phyloP scores from a whole-genome alignment of 768 basidiomycete genomes.

The Melanogaster broomeanus region DNA sequence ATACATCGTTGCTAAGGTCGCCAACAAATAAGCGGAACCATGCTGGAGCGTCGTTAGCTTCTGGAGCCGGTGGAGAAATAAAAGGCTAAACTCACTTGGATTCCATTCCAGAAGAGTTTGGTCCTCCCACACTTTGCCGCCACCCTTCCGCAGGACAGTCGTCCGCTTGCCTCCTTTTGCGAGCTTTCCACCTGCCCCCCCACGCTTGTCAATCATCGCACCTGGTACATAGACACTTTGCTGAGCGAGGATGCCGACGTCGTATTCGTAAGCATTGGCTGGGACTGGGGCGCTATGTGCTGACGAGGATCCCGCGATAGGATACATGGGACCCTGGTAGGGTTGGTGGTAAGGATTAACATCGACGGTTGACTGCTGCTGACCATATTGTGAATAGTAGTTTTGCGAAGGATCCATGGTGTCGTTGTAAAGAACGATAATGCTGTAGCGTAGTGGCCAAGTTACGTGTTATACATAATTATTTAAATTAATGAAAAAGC shows the following conservation, averaged over 20 bases:
- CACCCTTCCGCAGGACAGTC: slow-evolving; percentile 94
- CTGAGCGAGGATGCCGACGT: slow-evolving; percentile 87
- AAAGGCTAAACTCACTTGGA: slow-evolving; percentile 64
- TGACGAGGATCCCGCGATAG: slow-evolving; percentile 64
- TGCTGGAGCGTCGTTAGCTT: slow-evolving; percentile 45
- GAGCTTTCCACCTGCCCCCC: slow-evolving; percentile 81
- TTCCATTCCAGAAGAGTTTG: slow-evolving; percentile 98
- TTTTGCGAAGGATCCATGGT: slow-evolving; percentile 37
- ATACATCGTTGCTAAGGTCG: slow-evolving; percentile 97
- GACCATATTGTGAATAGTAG: slow-evolving; percentile 50
- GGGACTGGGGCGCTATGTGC: slow-evolving; percentile 78
- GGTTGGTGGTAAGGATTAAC: slow-evolving; percentile 83
- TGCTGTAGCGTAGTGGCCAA: neutral
- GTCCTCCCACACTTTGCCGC: slow-evolving; percentile 98
- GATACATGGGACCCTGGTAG: slow-evolving; percentile 74
- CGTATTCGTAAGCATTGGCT: slow-evolving; percentile 90
- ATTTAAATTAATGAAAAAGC: slow-evolving; percentile 7
- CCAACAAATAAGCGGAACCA: slow-evolving; percentile 99
- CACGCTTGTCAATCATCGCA: slow-evolving; percentile 86
- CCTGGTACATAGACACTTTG: slow-evolving; percentile 93
- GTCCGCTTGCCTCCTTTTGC: slow-evolving; percentile 90
- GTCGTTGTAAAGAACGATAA: slow-evolving; percentile 4
- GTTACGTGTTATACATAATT: neutral
- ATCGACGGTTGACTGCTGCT: slow-evolving; percentile 58
- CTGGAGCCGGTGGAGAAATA: neutral